Conservation (phyloP, 139 green algal genomes). For the Chlorella sp. region DNA sequence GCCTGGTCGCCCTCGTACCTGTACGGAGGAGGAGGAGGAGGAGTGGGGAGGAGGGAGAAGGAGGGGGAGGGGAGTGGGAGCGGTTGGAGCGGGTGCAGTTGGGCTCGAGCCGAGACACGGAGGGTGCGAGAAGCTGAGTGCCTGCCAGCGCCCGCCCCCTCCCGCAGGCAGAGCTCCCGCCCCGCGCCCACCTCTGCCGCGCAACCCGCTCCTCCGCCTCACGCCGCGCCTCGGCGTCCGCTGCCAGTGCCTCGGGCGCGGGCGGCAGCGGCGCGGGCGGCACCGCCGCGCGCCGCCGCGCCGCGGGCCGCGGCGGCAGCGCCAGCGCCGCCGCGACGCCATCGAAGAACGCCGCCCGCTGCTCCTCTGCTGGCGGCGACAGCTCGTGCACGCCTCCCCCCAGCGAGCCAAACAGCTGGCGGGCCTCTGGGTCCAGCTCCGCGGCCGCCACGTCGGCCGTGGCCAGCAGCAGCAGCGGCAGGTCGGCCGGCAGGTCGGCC, state of each 20-base stretch:
- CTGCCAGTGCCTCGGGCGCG: slow-evolving; percentile 32
- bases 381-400: slow-evolving; percentile 33
- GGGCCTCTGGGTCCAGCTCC: slow-evolving; percentile 52
- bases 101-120: too few relatives aligned
- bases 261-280: slow-evolving; percentile 28
- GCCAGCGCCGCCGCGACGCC: slow-evolving; percentile 29
- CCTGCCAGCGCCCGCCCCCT: too few relatives aligned
- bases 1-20: slow-evolving; percentile 61
- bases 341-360: slow-evolving; percentile 45
- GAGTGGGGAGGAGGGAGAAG: background rate
- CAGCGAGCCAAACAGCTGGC: slow-evolving; percentile 36
- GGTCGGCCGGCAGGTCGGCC: slow-evolving; percentile 75
- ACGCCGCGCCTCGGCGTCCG: slow-evolving; percentile 10
- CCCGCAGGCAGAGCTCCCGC: background rate
- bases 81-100: too few relatives aligned
- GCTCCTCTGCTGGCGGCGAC: slow-evolving; percentile 5
- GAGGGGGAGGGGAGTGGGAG: too few relatives aligned
- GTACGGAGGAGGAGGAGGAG: background rate
- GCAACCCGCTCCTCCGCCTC: slow-evolving; percentile 14
- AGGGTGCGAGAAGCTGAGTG: too few relatives aligned
- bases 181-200: background rate
- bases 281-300: background rate
- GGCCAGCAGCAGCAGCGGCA: slow-evolving; percentile 88
- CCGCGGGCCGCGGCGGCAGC: slow-evolving; percentile 7
- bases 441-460: slow-evolving; percentile 61